Conservation (phyloP, 495 filamentous ascomycete genomes). For the Hypomontagnella monticulosa region DNA sequence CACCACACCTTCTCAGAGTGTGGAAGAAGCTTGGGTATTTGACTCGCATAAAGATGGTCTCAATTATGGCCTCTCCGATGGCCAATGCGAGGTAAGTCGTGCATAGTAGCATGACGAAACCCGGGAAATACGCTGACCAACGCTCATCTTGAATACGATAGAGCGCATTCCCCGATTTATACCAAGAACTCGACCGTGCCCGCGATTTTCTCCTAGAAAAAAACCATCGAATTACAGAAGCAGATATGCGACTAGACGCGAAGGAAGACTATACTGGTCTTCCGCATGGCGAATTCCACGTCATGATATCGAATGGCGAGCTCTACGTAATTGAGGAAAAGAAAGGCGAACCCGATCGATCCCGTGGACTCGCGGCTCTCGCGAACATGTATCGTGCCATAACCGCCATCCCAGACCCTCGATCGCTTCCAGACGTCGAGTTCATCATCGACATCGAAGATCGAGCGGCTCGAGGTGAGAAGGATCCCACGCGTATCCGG, state of each 20-base stretch:
- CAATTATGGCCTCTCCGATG: constrained; percentile 34
- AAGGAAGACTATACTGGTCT: constrained; percentile 28
- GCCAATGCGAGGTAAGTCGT: constrained; percentile 28
- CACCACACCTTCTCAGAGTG: neutral
- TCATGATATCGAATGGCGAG: constrained; percentile 35
- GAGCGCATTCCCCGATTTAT: constrained; percentile 33
- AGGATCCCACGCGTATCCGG: constrained; percentile 49
- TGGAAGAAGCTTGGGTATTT: constrained; percentile 20
- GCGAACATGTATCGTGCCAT: constrained; percentile 52
- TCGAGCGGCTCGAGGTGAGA: constrained; percentile 46
- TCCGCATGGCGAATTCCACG: constrained; percentile 35
- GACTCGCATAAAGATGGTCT: constrained; percentile 28
- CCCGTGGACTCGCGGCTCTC: constrained; percentile 33
- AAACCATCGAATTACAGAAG: constrained; percentile 26
- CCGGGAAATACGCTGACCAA: neutral
- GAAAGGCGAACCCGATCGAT: constrained; percentile 37
- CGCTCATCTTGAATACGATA: constrained; percentile 11
- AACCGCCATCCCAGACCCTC: constrained; percentile 51
- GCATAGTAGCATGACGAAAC: neutral
- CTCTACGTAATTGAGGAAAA: constrained; percentile 34
- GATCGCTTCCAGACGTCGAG: constrained; percentile 65
- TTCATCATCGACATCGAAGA: constrained; percentile 69
- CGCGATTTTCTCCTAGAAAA: constrained; percentile 31
- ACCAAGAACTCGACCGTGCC: constrained; percentile 36
- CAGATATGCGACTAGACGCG: constrained; percentile 21